Conservation (phyloP, 257 asterid species). For the Salvia miltiorrhiza region DNA sequence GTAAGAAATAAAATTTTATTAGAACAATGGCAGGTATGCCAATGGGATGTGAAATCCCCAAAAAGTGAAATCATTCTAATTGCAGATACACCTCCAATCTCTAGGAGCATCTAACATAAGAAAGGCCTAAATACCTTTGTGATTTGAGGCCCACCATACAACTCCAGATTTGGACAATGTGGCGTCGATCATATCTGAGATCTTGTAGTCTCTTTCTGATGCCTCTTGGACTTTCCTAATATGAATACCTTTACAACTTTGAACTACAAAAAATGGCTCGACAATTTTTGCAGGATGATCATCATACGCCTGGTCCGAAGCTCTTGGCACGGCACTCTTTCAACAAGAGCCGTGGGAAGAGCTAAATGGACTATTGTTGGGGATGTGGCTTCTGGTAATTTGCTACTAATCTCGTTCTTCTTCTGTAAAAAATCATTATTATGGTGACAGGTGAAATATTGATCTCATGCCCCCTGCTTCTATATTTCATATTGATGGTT, state of each 20-base stretch:
- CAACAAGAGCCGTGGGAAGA: slow-evolving; percentile 70
- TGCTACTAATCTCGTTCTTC: slow-evolving; percentile 4
- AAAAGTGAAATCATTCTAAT: no score
- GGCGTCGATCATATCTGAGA: background rate
- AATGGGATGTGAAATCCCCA: no score
- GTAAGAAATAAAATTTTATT: no score
- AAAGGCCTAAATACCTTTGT: no score
- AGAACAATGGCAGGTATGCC: no score
- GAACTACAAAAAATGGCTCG: slow-evolving; percentile 21
- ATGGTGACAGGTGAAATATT: background rate
- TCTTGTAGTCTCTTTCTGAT: background rate
- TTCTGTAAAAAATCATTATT: background rate
- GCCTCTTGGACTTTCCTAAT: background rate
- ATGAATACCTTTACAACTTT: slow-evolving; percentile 5
- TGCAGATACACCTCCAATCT: no score
- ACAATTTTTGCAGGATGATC: slow-evolving; percentile 73
- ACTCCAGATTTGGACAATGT: background rate
- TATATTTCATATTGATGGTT: background rate
- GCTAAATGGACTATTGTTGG: slow-evolving; percentile 31
- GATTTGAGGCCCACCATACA: no score
- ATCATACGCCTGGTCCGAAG: slow-evolving; percentile 57
- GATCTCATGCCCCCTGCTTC: background rate
- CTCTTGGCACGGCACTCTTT: slow-evolving; percentile 76
- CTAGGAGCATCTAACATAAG: no score
- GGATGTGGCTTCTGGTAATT: slow-evolving; percentile 34